phyloP scores from a whole-genome alignment of 148 eudicot species.

The Gaultheria prostrata region DNA sequence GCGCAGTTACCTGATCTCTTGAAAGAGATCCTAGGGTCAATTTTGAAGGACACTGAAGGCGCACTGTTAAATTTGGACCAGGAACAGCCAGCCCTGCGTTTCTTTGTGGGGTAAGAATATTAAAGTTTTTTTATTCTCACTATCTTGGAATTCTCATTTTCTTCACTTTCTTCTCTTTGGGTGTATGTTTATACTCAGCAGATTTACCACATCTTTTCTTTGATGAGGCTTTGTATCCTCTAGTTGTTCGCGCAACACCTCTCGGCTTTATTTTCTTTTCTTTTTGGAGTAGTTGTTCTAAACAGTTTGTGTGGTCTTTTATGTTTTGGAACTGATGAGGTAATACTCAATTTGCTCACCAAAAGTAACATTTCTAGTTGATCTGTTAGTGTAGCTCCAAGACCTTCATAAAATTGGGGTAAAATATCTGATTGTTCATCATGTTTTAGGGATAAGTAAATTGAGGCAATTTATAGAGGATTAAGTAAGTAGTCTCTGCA shows the following conservation, averaged over 20 bases:
- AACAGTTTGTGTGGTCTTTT: background rate
- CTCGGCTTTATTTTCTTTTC: background rate
- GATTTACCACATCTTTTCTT: background rate
- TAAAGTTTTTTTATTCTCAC: background rate
- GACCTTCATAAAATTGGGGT: background rate
- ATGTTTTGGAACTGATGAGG: slow-evolving; percentile 1
- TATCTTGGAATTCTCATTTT: background rate
- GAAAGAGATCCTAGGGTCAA: slow-evolving; percentile 91
- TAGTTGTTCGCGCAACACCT: background rate
- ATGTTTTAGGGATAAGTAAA: background rate
- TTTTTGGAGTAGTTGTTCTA: background rate
- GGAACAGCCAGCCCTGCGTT: slow-evolving; percentile 99
- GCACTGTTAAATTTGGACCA: slow-evolving; percentile 94
- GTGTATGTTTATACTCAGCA: background rate
- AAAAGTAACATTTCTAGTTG: background rate
- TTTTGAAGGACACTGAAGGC: slow-evolving; percentile 93
- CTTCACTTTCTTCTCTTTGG: background rate
- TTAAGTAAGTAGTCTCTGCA: background rate
- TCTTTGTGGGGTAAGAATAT: slow-evolving; percentile 87
- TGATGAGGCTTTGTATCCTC: background rate
- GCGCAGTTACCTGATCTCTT: slow-evolving; percentile 93
- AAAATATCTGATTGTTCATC: background rate
- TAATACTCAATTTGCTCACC: background rate
- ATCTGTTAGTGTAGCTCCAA: background rate
- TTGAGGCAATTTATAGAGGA: background rate